Evolutionary conservation across 192 early-diverging fungal genomes (phyloP).

Genomic region (Pilobolus umbonatus): DNA sequence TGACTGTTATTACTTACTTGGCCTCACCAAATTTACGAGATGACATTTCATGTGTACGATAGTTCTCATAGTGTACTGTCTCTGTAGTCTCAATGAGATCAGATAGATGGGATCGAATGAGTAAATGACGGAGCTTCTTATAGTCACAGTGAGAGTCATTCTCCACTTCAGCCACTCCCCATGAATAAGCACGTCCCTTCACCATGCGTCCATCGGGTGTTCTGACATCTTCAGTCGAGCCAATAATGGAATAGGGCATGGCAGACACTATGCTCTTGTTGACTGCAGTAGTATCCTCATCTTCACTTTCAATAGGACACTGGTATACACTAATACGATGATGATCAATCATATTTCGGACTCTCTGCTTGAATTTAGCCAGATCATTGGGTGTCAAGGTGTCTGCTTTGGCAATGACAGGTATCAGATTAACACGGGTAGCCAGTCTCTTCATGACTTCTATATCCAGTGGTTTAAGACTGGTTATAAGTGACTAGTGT

Average conservation of each 20-base stretch:
- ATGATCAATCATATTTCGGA: constrained; percentile 61
- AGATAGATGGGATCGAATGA: constrained; percentile 90
- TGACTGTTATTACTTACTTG: constrained; percentile 44
- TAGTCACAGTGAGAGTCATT: constrained; percentile 95
- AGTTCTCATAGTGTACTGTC: constrained; percentile 93
- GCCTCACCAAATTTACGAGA: constrained; percentile 82
- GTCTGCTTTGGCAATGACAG: constrained; percentile 89
- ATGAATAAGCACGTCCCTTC: constrained; percentile 85
- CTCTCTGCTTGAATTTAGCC: constrained; percentile 75
- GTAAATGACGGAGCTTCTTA: constrained; percentile 83
- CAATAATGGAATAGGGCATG: constrained; percentile 96
- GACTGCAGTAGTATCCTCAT: constrained; percentile 67
- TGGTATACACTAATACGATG: constrained; percentile 81
- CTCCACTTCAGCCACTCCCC: constrained; percentile 95
- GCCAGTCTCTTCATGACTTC: constrained; percentile 93
- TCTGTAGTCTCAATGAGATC: constrained; percentile 91
- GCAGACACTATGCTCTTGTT: constrained; percentile 81
- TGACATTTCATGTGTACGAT: constrained; percentile 82
- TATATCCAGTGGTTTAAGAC: constrained; percentile 78
- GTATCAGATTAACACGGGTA: constrained; percentile 88
- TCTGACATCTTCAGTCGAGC: constrained; percentile 77
- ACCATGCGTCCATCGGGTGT: constrained; percentile 82
- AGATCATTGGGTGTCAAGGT: constrained; percentile 83
- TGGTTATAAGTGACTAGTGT: constrained; percentile 6
- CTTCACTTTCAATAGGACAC: constrained; percentile 73